Conservation (phyloP, 2,329 filamentous ascomycete species). For the Fusarium dlaminii region DNA sequence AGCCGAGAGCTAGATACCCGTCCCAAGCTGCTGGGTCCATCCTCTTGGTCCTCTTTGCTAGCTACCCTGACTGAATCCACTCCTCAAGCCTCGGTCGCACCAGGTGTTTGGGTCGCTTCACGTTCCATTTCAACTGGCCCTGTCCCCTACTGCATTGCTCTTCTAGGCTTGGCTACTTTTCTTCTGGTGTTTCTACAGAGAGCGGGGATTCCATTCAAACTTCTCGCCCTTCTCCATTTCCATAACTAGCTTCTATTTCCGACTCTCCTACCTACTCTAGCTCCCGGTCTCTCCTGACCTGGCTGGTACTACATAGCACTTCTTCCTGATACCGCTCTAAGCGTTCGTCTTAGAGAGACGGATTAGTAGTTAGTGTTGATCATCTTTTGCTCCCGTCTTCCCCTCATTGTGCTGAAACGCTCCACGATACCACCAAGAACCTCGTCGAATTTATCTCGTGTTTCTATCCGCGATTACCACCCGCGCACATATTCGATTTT, state of each 20-base stretch:
- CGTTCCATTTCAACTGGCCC: slow-evolving; percentile 4
- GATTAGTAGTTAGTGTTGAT: not conserved
- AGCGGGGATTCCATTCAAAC: slow-evolving; percentile 34
- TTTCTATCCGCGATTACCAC: not conserved
- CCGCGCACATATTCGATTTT: not conserved
- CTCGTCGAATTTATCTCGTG: not conserved
- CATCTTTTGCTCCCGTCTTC: not conserved
- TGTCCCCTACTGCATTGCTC: slow-evolving; percentile 1
- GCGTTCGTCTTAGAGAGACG: not conserved
- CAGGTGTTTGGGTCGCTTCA: slow-evolving; percentile 27
- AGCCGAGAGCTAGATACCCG: slow-evolving; percentile 44
- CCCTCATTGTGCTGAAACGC: slow-evolving; percentile 8
- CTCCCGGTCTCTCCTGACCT: slow-evolving; percentile 6
- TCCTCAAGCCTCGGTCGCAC: slow-evolving; percentile 31
- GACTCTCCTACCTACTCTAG: slow-evolving; percentile 8
- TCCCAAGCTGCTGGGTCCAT: slow-evolving; percentile 44
- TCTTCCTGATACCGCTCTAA: slow-evolving; percentile 7
- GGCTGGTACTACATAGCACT: not conserved
- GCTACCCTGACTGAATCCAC: slow-evolving; percentile 26
- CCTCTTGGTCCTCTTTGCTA: slow-evolving; percentile 14
- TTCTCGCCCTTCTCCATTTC: slow-evolving; percentile 35
- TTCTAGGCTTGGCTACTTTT: slow-evolving; percentile 15
- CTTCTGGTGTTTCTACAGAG: slow-evolving; percentile 28
- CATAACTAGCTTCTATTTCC: slow-evolving; percentile 34
- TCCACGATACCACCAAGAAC: slow-evolving; percentile 1